Percentiles rank a stretch among this genome's conserved stretches.
Evolutionary conservation across 106 monocot species (phyloP).

Genomic region (Narthecium ossifragum): DNA sequence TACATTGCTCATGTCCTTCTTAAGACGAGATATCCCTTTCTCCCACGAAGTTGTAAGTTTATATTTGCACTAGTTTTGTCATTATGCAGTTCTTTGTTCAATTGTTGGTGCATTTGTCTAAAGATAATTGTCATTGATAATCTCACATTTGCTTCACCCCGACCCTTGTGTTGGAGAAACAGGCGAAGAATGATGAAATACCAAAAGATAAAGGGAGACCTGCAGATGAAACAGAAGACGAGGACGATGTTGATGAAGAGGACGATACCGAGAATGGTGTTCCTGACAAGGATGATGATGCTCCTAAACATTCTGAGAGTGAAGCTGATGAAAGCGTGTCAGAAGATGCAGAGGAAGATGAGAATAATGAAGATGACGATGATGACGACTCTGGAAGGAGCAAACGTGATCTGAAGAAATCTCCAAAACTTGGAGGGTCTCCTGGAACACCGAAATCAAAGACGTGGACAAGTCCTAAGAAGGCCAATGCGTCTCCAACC

Average conservation of each 20-base stretch:
- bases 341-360: constrained; percentile 28
- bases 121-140: too few relatives aligned
- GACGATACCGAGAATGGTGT: constrained; percentile 23
- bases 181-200: constrained; percentile 8
- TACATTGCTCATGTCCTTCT: not conserved
- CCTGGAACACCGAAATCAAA: constrained; percentile 17
- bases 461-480: constrained; percentile 20
- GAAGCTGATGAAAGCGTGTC: constrained; percentile 27
- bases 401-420: constrained; percentile 23
- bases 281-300: constrained; percentile 24
- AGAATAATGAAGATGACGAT: constrained; percentile 14
- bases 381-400: constrained; percentile 15
- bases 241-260: constrained; percentile 16
- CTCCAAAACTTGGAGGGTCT: constrained; percentile 12
- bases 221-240: constrained; percentile 22
- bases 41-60: too few relatives aligned
- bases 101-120: too few relatives aligned
- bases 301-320: constrained; percentile 13
- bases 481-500: constrained; percentile 4
- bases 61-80: too few relatives aligned
- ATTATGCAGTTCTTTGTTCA: too few relatives aligned
- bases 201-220: constrained; percentile 9
- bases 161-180: too few relatives aligned
- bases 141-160: too few relatives aligned
- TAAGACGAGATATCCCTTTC: too few relatives aligned